Percentiles rank a stretch among this genome's conserved stretches.
These are phyloP conservation scores for Aspergillus carlsbadensis DNA, from an alignment of 495 filamentous ascomycete genomes.

Conservation along the genomic window DNA sequence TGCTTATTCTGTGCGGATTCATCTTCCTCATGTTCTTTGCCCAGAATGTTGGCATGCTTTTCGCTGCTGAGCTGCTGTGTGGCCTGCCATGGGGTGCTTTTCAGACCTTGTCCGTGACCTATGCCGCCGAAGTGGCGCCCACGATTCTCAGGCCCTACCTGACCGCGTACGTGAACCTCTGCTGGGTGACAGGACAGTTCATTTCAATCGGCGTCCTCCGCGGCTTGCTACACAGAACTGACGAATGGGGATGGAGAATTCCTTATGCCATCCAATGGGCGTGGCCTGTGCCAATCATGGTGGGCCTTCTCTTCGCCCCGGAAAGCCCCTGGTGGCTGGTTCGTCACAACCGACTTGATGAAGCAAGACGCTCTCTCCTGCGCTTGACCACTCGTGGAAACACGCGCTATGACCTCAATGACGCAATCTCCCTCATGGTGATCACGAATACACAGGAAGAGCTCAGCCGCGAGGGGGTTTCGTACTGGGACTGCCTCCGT, in stretches of 20 bases:
- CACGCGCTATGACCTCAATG: slow-evolving; percentile 40
- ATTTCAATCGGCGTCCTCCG: background rate
- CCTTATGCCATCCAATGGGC: background rate
- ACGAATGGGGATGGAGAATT: background rate
- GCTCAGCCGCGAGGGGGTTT: slow-evolving; percentile 25
- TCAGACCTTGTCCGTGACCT: background rate
- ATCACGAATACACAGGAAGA: slow-evolving; percentile 39
- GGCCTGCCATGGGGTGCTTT: background rate
- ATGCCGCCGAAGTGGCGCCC: background rate
- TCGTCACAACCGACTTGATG: slow-evolving; percentile 32
- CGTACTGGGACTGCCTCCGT: slow-evolving; percentile 41
- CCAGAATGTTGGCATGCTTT: background rate
- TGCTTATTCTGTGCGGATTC: background rate
- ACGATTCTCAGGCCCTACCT: background rate
- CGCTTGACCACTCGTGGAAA: slow-evolving; percentile 27
- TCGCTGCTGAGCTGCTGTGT: background rate
- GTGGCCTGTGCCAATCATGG: slow-evolving; percentile 46
- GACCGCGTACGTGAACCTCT: background rate
- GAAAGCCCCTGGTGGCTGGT: slow-evolving; percentile 50
- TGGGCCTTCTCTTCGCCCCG: slow-evolving; percentile 40
- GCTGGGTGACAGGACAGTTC: background rate
- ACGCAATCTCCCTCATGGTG: slow-evolving; percentile 15
- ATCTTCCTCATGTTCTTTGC: slow-evolving; percentile 1
- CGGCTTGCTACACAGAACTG: background rate
- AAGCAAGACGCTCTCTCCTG: slow-evolving; percentile 34